Percentiles rank a stretch among this genome's conserved stretches.
Evolutionary conservation across 306 rosid genomes (phyloP).

Genomic region (Sicyos edulis): DNA sequence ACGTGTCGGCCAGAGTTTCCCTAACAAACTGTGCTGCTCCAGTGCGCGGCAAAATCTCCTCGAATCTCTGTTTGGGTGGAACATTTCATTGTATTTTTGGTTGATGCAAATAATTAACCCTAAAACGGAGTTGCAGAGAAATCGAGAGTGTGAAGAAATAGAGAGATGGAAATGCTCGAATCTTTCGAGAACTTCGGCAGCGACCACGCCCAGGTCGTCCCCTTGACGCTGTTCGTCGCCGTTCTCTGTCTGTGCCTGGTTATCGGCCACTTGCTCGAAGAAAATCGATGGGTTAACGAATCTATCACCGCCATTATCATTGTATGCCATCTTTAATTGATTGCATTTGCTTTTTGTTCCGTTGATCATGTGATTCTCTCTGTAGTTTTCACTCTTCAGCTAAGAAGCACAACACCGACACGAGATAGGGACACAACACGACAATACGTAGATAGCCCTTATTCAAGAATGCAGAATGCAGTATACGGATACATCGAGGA

Average conservation of each 20-base stretch:
- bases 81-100: neutral
- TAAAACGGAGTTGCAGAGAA: neutral
- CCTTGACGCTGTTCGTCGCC: constrained; percentile 61
- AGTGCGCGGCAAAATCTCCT: constrained; percentile 15
- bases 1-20: neutral
- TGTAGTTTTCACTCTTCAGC: too few species aligned
- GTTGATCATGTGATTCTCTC: neutral
- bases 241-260: constrained; percentile 66
- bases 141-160: neutral
- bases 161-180: constrained; percentile 20
- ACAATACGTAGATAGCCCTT: too few species aligned
- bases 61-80: neutral
- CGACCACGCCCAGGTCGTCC: constrained; percentile 59
- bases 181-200: constrained; percentile 31
- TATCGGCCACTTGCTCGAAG: constrained; percentile 70
- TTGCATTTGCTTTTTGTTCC: neutral
- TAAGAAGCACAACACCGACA: too few species aligned
- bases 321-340: constrained; percentile 27
- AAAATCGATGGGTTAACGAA: constrained; percentile 78
- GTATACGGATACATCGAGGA: too few species aligned
- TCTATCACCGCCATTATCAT: constrained; percentile 76
- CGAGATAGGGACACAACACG: too few species aligned
- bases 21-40: neutral
- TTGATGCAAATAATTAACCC: neutral
- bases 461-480: too few species aligned